These are phyloP conservation scores for Vigna radiata DNA, from an alignment of 306 rosid species.

Conservation along the genomic window DNA sequence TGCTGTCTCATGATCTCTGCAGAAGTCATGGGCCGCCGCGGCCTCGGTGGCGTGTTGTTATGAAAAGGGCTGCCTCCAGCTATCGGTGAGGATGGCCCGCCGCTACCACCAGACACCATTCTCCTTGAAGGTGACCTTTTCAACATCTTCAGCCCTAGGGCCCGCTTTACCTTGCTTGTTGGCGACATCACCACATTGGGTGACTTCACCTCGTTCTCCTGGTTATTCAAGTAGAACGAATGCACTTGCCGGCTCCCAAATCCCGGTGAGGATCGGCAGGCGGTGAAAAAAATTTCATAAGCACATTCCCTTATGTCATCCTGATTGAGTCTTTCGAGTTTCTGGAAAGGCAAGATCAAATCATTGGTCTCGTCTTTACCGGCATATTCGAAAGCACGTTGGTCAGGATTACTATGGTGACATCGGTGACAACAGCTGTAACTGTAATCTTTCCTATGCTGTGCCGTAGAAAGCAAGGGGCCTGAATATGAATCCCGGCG, in stretches of 20 bases:
- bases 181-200: constrained; percentile 72
- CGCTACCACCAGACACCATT: constrained; percentile 58
- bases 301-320: constrained; percentile 80
- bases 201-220: constrained; percentile 40
- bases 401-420: neutral
- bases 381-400: neutral
- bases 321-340: constrained; percentile 55
- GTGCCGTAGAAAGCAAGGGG: constrained; percentile 33
- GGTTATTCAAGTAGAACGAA: constrained; percentile 49
- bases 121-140: constrained; percentile 90
- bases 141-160: constrained; percentile 84
- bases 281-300: constrained; percentile 86
- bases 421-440: constrained; percentile 24
- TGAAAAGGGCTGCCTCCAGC: constrained; percentile 52
- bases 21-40: constrained; percentile 94
- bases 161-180: constrained; percentile 74
- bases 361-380: constrained; percentile 42
- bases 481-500: constrained; percentile 74
- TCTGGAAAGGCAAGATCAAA: constrained; percentile 61
- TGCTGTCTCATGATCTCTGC: constrained; percentile 99
- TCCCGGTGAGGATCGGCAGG: constrained; percentile 86
- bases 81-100: constrained; percentile 56
- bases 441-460: constrained; percentile 48
- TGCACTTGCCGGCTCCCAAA: constrained; percentile 76
- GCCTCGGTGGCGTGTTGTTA: constrained; percentile 53